phyloP scores from a whole-genome alignment of 495 filamentous ascomycete genomes.

The Xylaria grammica region DNA sequence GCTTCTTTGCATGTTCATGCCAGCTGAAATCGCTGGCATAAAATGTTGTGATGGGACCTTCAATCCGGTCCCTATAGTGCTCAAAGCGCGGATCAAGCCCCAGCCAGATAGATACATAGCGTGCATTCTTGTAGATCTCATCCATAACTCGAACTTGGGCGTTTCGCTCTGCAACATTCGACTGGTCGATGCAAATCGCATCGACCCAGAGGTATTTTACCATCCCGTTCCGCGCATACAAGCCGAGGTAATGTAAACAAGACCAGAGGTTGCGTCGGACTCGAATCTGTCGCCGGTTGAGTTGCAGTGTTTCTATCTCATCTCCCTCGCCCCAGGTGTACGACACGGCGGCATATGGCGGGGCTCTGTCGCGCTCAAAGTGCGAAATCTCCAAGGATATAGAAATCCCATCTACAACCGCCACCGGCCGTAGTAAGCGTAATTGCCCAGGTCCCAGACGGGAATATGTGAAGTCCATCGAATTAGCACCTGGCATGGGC shows the following conservation, averaged over 20 bases:
- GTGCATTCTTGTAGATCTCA: constrained; percentile 31
- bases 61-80: background rate
- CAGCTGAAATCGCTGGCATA: constrained; percentile 25
- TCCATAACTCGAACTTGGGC: constrained; percentile 34
- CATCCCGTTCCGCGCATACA: background rate
- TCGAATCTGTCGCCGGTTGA: constrained; percentile 20
- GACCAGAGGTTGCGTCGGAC: constrained; percentile 29
- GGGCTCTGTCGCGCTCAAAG: constrained; percentile 6
- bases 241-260: constrained; percentile 27
- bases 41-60: constrained; percentile 13
- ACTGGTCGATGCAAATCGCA: constrained; percentile 32
- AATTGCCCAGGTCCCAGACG: constrained; percentile 18
- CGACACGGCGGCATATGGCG: constrained; percentile 30
- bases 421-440: constrained; percentile 19
- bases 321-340: constrained; percentile 31
- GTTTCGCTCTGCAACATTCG: constrained; percentile 26
- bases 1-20: constrained; percentile 4
- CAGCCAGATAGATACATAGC: constrained; percentile 34
- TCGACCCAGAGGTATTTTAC: constrained; percentile 30
- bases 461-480: constrained; percentile 24
- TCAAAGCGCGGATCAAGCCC: constrained; percentile 22
- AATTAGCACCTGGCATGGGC: background rate
- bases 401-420: background rate
- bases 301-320: constrained; percentile 22
- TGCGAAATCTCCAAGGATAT: constrained; percentile 15